These are phyloP conservation scores for Mrakia blollopis DNA, from an alignment of 768 basidiomycete species.

Conservation along the genomic window DNA sequence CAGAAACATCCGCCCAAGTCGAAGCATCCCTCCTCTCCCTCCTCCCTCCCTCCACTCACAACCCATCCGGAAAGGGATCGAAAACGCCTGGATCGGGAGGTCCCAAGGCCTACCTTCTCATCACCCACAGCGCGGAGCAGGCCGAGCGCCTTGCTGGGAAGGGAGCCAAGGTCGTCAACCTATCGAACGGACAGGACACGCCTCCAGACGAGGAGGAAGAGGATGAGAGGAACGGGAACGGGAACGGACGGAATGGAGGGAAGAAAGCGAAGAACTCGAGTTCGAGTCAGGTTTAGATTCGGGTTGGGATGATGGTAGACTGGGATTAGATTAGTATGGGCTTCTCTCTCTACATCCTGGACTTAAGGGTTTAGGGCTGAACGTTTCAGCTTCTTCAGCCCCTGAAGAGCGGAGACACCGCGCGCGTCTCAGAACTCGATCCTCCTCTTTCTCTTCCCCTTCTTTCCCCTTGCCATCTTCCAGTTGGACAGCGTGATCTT, in stretches of 20 bases:
- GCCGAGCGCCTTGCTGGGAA: slow-evolving; percentile 30
- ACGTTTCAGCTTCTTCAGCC: too few species aligned
- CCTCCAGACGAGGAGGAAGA: background rate
- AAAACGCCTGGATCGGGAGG: background rate
- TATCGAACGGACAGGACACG: background rate
- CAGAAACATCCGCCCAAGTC: slow-evolving; percentile 59
- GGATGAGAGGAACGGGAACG: background rate
- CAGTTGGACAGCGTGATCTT: too few species aligned
- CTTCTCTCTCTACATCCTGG: too few species aligned
- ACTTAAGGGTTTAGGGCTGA: too few species aligned
- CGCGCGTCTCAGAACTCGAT: background rate
- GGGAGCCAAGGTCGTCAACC: slow-evolving; percentile 29
- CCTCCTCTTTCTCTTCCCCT: background rate
- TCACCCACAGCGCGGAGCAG: slow-evolving; percentile 31
- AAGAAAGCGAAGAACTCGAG: background rate
- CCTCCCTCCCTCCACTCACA: slow-evolving; percentile 43
- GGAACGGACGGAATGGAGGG: slow-evolving; percentile 2
- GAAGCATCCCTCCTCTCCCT: slow-evolving; percentile 59
- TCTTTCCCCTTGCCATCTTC: background rate
- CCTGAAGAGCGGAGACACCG: too few species aligned
- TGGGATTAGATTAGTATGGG: too few species aligned
- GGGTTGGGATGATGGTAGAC: background rate
- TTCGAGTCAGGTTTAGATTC: background rate
- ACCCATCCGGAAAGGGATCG: slow-evolving; percentile 10
- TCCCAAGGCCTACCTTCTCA: slow-evolving; percentile 31